Evolutionary conservation across 176 grass and related monocot genomes (phyloP).

Genomic region (Avena atlantica): DNA sequence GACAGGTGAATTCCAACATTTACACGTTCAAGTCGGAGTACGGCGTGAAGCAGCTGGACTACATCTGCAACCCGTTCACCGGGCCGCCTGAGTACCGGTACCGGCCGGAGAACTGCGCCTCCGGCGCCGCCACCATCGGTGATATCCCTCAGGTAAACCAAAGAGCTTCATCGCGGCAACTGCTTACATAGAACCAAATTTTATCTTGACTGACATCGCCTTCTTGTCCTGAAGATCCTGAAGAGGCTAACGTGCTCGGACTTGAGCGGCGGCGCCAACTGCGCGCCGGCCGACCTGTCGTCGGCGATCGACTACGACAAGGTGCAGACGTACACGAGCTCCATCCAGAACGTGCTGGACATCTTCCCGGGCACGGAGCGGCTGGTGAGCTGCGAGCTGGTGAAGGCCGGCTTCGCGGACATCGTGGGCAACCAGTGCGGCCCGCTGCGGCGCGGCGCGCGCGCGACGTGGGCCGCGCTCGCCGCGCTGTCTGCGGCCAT

Average conservation of each 20-base stretch:
- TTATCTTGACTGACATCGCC: not conserved
- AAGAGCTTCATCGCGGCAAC: not conserved
- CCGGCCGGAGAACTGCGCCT: constrained; percentile 75
- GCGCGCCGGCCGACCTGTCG: constrained; percentile 56
- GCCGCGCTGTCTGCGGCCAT: constrained; percentile 52
- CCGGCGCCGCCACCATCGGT: constrained; percentile 72
- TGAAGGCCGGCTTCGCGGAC: constrained; percentile 76
- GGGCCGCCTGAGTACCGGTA: constrained; percentile 81
- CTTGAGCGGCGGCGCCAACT: constrained; percentile 48
- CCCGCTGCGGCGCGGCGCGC: constrained; percentile 55
- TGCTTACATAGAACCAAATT: not conserved
- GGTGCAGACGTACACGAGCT: constrained; percentile 81
- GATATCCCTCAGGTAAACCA: constrained; percentile 80
- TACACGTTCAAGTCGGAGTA: constrained; percentile 63
- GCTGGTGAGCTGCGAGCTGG: constrained; percentile 71
- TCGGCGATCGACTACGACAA: constrained; percentile 78
- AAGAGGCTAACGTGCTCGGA: constrained; percentile 80
- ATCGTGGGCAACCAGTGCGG: constrained; percentile 71
- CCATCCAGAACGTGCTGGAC: constrained; percentile 86
- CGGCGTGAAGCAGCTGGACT: constrained; percentile 62
- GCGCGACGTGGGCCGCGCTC: constrained; percentile 57
- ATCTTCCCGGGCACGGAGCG: constrained; percentile 87
- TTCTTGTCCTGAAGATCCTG: constrained; percentile 55
- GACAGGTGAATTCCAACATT: constrained; percentile 81
- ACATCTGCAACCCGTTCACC: constrained; percentile 91